Evolutionary conservation across 257 asterid genomes (phyloP).

Genomic region (Capsicum pubescens): DNA sequence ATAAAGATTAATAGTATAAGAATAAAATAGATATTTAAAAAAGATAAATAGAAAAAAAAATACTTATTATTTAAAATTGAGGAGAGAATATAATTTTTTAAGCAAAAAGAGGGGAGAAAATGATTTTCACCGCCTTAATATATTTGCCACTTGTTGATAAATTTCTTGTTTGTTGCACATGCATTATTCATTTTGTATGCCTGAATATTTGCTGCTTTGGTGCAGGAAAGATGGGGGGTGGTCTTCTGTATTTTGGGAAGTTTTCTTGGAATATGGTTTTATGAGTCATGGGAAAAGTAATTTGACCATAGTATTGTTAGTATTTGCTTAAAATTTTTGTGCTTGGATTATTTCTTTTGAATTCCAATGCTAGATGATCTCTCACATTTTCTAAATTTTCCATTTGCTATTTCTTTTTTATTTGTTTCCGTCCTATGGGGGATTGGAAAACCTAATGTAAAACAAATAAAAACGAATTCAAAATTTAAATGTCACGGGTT

Average conservation of each 20-base stretch:
- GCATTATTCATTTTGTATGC: constrained; percentile 29
- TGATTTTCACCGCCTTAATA: too few relatives aligned
- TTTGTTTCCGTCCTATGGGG: neutral
- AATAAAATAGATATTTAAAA: too few relatives aligned
- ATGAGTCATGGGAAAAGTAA: constrained; percentile 22
- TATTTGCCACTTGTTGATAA: constrained; percentile 1
- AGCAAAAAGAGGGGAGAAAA: too few relatives aligned
- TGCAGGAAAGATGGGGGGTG: constrained; percentile 22
- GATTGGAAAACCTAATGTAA: neutral
- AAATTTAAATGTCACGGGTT: neutral
- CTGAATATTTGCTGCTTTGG: constrained; percentile 20
- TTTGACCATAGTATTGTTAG: constrained; percentile 25
- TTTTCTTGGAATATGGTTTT: constrained; percentile 22
- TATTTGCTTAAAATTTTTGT: neutral
- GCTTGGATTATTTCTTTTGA: constrained; percentile 19
- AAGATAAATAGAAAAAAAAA: too few relatives aligned
- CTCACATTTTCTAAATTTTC: neutral
- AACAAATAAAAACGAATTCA: neutral
- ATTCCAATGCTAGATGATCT: constrained; percentile 27
- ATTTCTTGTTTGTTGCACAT: constrained; percentile 18
- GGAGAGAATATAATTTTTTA: too few relatives aligned
- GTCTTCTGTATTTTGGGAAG: constrained; percentile 22
- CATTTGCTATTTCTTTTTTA: neutral
- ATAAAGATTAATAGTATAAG: too few relatives aligned
- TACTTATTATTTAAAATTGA: too few relatives aligned